These are phyloP conservation scores for Hanseniaspora guilliermondii DNA, from an alignment of 805 yeast genomes.

Conservation along the genomic window DNA sequence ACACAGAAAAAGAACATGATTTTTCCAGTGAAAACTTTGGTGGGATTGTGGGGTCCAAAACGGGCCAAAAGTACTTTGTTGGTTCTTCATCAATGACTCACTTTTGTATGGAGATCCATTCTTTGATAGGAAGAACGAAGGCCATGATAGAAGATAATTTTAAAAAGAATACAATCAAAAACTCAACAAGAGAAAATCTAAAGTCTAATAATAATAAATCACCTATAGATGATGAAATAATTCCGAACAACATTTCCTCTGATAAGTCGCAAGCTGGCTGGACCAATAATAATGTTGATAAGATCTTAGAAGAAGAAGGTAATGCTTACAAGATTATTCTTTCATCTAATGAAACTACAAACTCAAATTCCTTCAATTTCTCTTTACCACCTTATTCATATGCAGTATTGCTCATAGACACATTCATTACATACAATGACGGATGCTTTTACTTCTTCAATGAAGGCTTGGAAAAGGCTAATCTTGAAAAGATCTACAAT, in stretches of 20 bases:
- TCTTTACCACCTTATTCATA: slow-evolving; percentile 65
- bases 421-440: slow-evolving; percentile 66
- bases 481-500: slow-evolving; percentile 50
- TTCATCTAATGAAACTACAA: slow-evolving; percentile 48
- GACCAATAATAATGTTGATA: slow-evolving; percentile 28
- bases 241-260: slow-evolving; percentile 9
- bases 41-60: slow-evolving; percentile 55
- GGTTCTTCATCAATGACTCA: slow-evolving; percentile 77
- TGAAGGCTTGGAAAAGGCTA: slow-evolving; percentile 64
- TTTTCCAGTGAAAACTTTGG: slow-evolving; percentile 58
- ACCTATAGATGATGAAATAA: neutral
- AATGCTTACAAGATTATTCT: slow-evolving; percentile 61
- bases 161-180: slow-evolving; percentile 5
- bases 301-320: slow-evolving; percentile 61
- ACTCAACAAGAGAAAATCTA: neutral
- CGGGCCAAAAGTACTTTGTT: slow-evolving; percentile 63
- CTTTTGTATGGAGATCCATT: slow-evolving; percentile 66
- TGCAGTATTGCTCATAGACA: slow-evolving; percentile 62
- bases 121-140: slow-evolving; percentile 35
- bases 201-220: slow-evolving; percentile 14
- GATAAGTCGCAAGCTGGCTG: slow-evolving; percentile 17
- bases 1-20: slow-evolving; percentile 43
- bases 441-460: slow-evolving; percentile 78
- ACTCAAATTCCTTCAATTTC: slow-evolving; percentile 47
- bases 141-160: slow-evolving; percentile 20